A percentile compares a stretch with the other conserved stretches of the same genome.
phyloP scores from a whole-genome alignment of 1,284 basidiomycete species.

The Melampsora americana region DNA sequence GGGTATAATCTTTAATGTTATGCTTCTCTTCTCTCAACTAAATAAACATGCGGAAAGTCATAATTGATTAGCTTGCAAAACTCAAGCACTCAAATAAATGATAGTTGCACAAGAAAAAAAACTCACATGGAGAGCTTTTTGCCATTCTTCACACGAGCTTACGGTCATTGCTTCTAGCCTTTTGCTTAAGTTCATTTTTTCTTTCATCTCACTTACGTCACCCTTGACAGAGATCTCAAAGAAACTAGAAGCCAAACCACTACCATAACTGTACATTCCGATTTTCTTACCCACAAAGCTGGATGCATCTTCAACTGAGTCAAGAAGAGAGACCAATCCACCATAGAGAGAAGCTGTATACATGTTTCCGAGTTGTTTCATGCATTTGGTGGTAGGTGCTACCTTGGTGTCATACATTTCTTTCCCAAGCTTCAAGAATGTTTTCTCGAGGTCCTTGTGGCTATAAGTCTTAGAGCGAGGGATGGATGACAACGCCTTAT shows the following conservation, averaged over 20 bases:
- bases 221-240: slow-evolving; percentile 81
- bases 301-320: slow-evolving; percentile 63
- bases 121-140: slow-evolving; percentile 68
- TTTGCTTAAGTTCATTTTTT: slow-evolving; percentile 73
- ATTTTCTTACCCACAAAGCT: slow-evolving; percentile 74
- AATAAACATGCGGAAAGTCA: neutral
- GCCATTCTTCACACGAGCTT: slow-evolving; percentile 80
- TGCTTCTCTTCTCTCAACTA: slow-evolving; percentile 77
- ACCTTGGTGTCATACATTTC: slow-evolving; percentile 69
- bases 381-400: slow-evolving; percentile 67
- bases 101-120: neutral
- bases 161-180: slow-evolving; percentile 83
- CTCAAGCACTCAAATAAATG: neutral
- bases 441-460: slow-evolving; percentile 94
- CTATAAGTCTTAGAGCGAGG: slow-evolving; percentile 72
- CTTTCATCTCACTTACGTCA: slow-evolving; percentile 72
- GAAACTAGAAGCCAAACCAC: slow-evolving; percentile 86
- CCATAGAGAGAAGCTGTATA: slow-evolving; percentile 97
- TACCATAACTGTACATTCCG: slow-evolving; percentile 90
- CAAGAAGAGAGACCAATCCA: slow-evolving; percentile 77
- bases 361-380: slow-evolving; percentile 91
- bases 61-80: neutral
- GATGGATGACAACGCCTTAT: slow-evolving; percentile 65
- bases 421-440: slow-evolving; percentile 59
- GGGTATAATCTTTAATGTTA: slow-evolving; percentile 81